Percentiles rank a stretch among this genome's conserved stretches.
These are phyloP conservation scores for Durusdinium trenchii DNA, from an alignment of 73 alveolate genomes.

Conservation along the genomic window DNA sequence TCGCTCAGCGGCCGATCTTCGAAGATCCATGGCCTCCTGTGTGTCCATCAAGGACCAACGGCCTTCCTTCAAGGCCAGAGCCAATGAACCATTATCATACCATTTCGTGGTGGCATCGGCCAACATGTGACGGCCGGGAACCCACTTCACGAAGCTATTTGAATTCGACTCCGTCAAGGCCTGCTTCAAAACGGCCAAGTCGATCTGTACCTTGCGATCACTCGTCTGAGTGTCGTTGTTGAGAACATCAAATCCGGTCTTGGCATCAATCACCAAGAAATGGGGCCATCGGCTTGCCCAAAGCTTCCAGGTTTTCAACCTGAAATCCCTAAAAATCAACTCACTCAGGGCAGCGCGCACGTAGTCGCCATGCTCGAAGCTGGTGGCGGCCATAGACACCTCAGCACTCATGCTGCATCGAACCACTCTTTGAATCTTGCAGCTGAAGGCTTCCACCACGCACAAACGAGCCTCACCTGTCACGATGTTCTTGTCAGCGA, in stretches of 20 bases:
- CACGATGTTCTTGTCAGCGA: background rate
- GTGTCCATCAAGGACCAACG: background rate
- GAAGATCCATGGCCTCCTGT: too few species aligned
- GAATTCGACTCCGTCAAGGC: background rate
- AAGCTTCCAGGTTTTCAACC: background rate
- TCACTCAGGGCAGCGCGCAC: background rate
- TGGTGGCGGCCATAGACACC: background rate
- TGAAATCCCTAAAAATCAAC: too few species aligned
- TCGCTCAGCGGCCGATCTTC: too few species aligned
- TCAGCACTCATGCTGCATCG: background rate
- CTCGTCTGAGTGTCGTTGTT: background rate
- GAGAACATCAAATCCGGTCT: background rate
- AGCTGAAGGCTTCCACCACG: background rate
- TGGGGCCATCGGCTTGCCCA: background rate
- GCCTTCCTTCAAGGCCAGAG: background rate
- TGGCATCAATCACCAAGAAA: background rate
- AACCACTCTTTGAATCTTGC: background rate
- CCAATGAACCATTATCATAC: background rate
- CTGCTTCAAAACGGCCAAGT: background rate
- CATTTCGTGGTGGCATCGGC: background rate
- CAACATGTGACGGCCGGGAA: background rate
- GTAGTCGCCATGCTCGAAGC: background rate
- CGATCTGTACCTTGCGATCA: background rate
- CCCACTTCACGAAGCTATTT: background rate
- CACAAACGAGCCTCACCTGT: background rate